Evolutionary conservation across 1,139 yeast genomes (phyloP).

Genomic region (Debaryomycetaceae sp.): DNA sequence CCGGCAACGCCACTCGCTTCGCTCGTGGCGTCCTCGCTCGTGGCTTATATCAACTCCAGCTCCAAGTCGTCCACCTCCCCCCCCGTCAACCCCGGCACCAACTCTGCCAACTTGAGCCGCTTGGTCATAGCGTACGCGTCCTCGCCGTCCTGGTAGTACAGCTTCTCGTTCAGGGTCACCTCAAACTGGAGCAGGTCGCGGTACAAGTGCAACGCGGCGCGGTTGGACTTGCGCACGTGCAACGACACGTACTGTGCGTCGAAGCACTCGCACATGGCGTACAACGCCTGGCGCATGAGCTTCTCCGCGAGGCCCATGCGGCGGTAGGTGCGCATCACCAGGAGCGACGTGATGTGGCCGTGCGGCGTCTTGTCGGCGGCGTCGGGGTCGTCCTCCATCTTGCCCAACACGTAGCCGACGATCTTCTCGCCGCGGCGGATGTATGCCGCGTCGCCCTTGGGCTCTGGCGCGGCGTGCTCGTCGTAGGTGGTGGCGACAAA

Average conservation of each 20-base stretch:
- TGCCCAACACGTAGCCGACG: constrained; percentile 92
- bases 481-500: constrained; percentile 85
- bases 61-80: constrained; percentile 50
- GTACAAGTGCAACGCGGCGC: constrained; percentile 92
- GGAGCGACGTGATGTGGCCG: constrained; percentile 90
- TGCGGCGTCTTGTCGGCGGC: constrained; percentile 71
- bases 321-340: constrained; percentile 94
- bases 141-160: constrained; percentile 95
- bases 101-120: constrained; percentile 51
- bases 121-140: constrained; percentile 97
- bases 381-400: constrained; percentile 93
- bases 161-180: constrained; percentile 74
- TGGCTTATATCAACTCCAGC: constrained; percentile 32
- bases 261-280: constrained; percentile 77
- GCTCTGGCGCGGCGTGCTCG: constrained; percentile 28
- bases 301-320: constrained; percentile 94
- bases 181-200: constrained; percentile 81
- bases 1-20: too few relatives aligned
- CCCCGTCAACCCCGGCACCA: constrained; percentile 49
- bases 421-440: constrained; percentile 67
- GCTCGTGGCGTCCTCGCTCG: too few relatives aligned
- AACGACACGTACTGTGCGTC: constrained; percentile 80
- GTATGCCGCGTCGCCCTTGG: constrained; percentile 54
- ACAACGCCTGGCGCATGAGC: constrained; percentile 80
- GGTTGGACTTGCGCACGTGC: constrained; percentile 89